phyloP scores from a whole-genome alignment of 2,329 filamentous ascomycete genomes.

The Colletotrichum sp. region DNA sequence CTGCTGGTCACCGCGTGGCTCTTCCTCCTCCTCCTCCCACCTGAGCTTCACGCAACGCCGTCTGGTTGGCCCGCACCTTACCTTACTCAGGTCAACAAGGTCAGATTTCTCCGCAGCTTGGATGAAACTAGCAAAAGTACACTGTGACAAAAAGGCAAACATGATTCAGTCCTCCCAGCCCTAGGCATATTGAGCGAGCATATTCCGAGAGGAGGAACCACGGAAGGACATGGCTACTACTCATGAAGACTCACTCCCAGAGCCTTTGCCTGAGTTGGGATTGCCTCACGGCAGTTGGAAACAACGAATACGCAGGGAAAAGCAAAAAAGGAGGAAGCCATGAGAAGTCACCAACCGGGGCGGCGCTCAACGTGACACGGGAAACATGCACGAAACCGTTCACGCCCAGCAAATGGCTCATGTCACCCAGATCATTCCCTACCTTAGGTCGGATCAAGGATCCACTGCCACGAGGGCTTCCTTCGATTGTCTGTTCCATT shows the following conservation, averaged over 20 bases:
- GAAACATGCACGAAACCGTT: slow-evolving; percentile 5
- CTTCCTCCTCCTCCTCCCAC: background rate
- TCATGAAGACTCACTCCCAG: background rate
- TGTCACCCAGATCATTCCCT: background rate
- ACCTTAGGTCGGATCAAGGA: background rate
- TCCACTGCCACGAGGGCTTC: slow-evolving; percentile 2
- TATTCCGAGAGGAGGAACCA: background rate
- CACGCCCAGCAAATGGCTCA: background rate
- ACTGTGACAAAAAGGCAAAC: background rate
- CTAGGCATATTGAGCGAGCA: background rate
- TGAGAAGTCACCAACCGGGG: background rate
- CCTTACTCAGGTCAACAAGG: background rate
- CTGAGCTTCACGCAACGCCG: background rate
- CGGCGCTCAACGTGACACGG: background rate
- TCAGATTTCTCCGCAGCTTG: background rate
- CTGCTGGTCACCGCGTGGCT: background rate
- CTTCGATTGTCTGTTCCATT: background rate
- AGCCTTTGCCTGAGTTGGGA: background rate
- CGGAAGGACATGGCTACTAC: background rate
- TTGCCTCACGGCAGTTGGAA: background rate
- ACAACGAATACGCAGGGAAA: background rate
- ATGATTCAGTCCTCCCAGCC: background rate
- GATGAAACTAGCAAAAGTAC: background rate
- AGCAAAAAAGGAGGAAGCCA: background rate
- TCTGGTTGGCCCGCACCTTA: background rate